Evolutionary conservation across 106 monocot species (phyloP).

Genomic region (Allium fistulosum): DNA sequence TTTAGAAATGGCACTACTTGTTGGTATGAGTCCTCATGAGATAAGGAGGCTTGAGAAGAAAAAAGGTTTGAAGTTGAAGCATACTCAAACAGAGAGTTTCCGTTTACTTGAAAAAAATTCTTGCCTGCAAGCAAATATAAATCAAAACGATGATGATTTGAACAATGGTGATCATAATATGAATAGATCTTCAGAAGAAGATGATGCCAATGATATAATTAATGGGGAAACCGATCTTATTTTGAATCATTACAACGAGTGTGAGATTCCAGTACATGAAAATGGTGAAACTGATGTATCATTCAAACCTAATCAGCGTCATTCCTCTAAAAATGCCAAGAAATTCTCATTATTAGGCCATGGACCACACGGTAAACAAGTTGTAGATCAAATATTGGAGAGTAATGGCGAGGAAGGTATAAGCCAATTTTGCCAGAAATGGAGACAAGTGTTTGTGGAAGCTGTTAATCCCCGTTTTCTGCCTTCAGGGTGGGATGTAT

Average conservation of each 20-base stretch:
- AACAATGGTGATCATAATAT: not conserved
- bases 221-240: slow-evolving; percentile 8
- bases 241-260: slow-evolving; percentile 8
- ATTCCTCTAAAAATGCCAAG: slow-evolving; percentile 31
- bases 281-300: not conserved
- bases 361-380: slow-evolving; percentile 89
- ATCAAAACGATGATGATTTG: slow-evolving; percentile 7
- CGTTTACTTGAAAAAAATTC: slow-evolving; percentile 9
- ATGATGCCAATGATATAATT: not conserved
- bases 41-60: slow-evolving; percentile 74
- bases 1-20: slow-evolving; percentile 73
- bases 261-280: slow-evolving; percentile 7
- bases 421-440: slow-evolving; percentile 73
- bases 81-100: slow-evolving; percentile 3
- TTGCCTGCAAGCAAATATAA: slow-evolving; percentile 7
- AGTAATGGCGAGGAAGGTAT: slow-evolving; percentile 77
- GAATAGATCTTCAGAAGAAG: slow-evolving; percentile 15
- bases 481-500: slow-evolving; percentile 88
- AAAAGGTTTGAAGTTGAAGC: slow-evolving; percentile 42
- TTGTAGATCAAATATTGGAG: slow-evolving; percentile 61
- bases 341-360: slow-evolving; percentile 79
- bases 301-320: slow-evolving; percentile 7
- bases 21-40: slow-evolving; percentile 91
- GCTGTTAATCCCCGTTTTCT: slow-evolving; percentile 68
- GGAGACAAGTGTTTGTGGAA: slow-evolving; percentile 95